Conservation (phyloP, 768 basidiomycete genomes). For the Floccularia luteovirens region DNA sequence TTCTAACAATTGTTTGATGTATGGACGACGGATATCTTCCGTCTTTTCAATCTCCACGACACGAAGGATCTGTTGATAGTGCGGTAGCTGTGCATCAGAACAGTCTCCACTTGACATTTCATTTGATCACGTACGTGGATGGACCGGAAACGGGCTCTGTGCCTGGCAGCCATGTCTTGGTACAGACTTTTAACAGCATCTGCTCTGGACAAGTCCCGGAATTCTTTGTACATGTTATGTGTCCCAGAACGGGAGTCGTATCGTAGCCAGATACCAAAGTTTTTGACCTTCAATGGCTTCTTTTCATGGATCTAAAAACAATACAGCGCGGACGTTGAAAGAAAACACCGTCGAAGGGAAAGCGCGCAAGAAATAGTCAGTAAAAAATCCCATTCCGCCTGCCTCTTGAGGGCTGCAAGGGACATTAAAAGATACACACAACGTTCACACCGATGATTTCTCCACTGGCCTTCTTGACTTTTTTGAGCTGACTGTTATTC, state of each 20-base stretch:
- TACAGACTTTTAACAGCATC: constrained; percentile 96
- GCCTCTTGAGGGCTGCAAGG: constrained; percentile 83
- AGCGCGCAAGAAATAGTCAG: constrained; percentile 14
- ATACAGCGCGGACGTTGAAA: constrained; percentile 17
- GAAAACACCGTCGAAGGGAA: constrained; percentile 19
- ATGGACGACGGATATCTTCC: constrained; percentile 88
- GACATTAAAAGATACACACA: constrained; percentile 70
- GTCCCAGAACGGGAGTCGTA: constrained; percentile 99
- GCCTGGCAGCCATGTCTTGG: constrained; percentile 99
- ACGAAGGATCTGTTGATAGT: constrained; percentile 72
- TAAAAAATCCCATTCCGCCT: constrained; percentile 71
- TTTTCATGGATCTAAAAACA: constrained; percentile 86
- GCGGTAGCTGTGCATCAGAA: neutral
- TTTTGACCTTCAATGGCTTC: constrained; percentile 97
- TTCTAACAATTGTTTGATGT: constrained; percentile 93
- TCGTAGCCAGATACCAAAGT: constrained; percentile 99
- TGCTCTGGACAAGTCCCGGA: constrained; percentile 90
- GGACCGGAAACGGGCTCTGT: constrained; percentile 98
- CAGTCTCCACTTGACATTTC: no score
- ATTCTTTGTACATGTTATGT: constrained; percentile 99
- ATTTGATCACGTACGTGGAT: constrained; percentile 71
- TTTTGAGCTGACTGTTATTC: constrained; percentile 76
- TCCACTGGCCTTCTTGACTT: constrained; percentile 99
- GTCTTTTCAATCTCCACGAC: constrained; percentile 94
- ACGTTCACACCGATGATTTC: constrained; percentile 98